Evolutionary conservation across 1,284 basidiomycete genomes (phyloP).

Genomic region (Rhodotorula sp.): DNA sequence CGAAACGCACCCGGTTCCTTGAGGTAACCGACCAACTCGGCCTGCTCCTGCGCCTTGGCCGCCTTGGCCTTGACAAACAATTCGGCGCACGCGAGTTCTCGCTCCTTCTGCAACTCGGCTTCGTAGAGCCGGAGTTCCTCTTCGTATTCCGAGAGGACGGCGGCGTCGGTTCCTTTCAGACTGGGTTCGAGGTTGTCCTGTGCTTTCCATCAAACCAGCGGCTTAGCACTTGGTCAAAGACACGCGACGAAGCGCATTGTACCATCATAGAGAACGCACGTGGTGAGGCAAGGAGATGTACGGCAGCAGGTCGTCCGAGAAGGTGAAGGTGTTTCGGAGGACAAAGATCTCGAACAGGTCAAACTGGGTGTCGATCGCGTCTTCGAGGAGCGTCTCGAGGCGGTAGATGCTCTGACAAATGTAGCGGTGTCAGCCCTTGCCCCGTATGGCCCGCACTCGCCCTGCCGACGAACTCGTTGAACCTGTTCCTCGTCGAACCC

Average conservation of each 20-base stretch:
- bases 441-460: neutral
- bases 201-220: no score
- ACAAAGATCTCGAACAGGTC: slow-evolving; percentile 44
- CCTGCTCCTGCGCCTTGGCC: slow-evolving; percentile 13
- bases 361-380: slow-evolving; percentile 42
- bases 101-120: slow-evolving; percentile 33
- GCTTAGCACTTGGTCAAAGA: no score
- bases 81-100: slow-evolving; percentile 25
- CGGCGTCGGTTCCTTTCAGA: slow-evolving; percentile 23
- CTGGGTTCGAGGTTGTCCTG: slow-evolving; percentile 30
- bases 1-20: slow-evolving; percentile 22
- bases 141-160: slow-evolving; percentile 38
- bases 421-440: neutral
- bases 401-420: slow-evolving; percentile 37
- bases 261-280: slow-evolving; percentile 1
- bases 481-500: slow-evolving; percentile 24
- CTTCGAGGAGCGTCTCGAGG: slow-evolving; percentile 43
- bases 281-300: slow-evolving; percentile 41
- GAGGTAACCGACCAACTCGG: slow-evolving; percentile 30
- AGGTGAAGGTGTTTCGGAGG: slow-evolving; percentile 42
- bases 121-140: slow-evolving; percentile 38
- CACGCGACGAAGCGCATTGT: no score
- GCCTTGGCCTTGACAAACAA: slow-evolving; percentile 28
- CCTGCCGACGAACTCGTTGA: slow-evolving; percentile 8
- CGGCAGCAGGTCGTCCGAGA: slow-evolving; percentile 36